Base-by-base conservation (phyloP, 352 stramenopile species). In the Salisapilia sapeloensis region DNA sequence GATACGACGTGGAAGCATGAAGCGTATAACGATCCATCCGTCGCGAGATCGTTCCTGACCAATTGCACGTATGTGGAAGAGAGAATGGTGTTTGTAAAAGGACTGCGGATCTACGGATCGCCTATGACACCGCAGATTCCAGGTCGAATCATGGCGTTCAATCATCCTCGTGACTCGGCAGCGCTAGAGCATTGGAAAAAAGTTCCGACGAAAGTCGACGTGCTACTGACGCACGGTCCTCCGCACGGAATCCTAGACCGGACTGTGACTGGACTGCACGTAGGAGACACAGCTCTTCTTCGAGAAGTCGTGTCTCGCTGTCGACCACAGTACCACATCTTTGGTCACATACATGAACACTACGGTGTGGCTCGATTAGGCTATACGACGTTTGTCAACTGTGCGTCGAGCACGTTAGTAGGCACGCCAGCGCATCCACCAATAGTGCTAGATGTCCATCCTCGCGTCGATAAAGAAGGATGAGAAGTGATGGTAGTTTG, bases 331-430 rank as follows among this genome's bases (percentile, higher is more conserved):
- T 77, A 93, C 30, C 74, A 94, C 46, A 44, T 96, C 4, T 96
- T 94, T 50, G 85, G 82, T 21, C 85, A 96, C 52, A 93, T 96
- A 41, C 85, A 95, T 44, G 76, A 95, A 51, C 69, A 56, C 9
- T 87, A 84, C 33, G 85, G 85, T 42, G 57, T 64, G 14, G 64
- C 61, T 13, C 70, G 50, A 12, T 51, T 93, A 40, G 80, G 74
- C 8, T 46, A 43, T 3, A 96, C 83, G 0, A 51, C 84, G 4
- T 95, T 84, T 36, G 60, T 95, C 33, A 96, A 96, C 46, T 79
- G 77, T 23, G 60, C 78, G 6, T 92, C 54, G 5, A 89, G 45
- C 42, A 89, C 63, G 19, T 42, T 86, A 33, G 41, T 71, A 0
- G 54, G 64, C 12, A 59, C 56, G 4, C 65, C 63, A 6, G 47